Evolutionary conservation across 2,329 filamentous ascomycete genomes (phyloP), one percentile per base, ranked within the genome.

Genomic region (Botryosphaeria dothidea): DNA sequence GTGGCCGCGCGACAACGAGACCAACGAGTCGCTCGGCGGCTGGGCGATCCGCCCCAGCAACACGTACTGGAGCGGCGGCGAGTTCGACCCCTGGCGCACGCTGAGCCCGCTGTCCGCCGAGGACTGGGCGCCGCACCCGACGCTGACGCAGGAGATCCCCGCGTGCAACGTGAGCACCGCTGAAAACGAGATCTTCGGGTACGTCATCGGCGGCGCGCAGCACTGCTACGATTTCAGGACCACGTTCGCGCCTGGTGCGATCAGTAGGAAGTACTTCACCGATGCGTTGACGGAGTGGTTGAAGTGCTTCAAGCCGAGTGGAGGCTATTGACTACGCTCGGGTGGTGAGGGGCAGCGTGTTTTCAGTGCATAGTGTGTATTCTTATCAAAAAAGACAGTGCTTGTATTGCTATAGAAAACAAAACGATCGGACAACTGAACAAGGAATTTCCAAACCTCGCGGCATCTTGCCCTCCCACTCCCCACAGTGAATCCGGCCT

Each of bases 71-170:
- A 80, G 75, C 54, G 80, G 76, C 25, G 82, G 83, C 4, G 78
- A 85, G 63, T 84, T 80, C 67, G 83, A 86, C 65, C 83, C 83
- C 3, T 86, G 83, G 84, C 75, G 81, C 21, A 79, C 81, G 0
- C 71, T 84, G 2, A 81, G 78, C 0, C 76, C 79, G 0, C 73
- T 84, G 0, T 80, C 78, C 2, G 73, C 69, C 0, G 79, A 83
- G 65, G 62, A 68, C 0, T 78, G 77, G 45, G 79, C 80, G 3
- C 82, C 82, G 3, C 72, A 74, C 13, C 71, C 81, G 17, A 67
- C 67, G 0, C 67, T 79, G 6, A 79, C 80, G 1, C 77, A 76
- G 3, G 68, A 78, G 0, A 75, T 82, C 17, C 83, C 83, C 0
- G 68, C 71, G 19, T 85, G 83, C 65, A 78, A 79, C 8, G 71